Conservation (phyloP, 805 yeast species). For the Wickerhamiella brachini region DNA sequence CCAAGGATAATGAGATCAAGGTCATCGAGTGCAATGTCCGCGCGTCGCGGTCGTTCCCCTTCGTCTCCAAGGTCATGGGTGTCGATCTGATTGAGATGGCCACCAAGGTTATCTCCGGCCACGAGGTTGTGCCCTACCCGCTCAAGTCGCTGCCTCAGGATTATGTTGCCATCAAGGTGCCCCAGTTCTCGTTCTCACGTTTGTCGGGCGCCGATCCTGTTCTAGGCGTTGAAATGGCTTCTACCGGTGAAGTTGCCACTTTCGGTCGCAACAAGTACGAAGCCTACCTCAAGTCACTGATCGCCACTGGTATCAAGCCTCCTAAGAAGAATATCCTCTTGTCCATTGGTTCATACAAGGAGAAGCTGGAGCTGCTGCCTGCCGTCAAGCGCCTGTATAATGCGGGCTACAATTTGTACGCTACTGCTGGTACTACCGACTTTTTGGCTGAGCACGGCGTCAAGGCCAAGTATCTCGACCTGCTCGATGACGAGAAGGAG, state of each 20-base stretch:
- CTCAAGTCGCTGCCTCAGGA: constrained; percentile 78
- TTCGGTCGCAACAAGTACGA: constrained; percentile 94
- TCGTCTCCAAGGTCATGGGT: constrained; percentile 93
- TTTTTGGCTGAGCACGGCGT: constrained; percentile 88
- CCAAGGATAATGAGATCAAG: constrained; percentile 88
- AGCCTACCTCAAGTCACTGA: constrained; percentile 87
- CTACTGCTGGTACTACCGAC: constrained; percentile 98
- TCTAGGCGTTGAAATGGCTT: constrained; percentile 97
- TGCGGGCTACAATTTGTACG: constrained; percentile 81
- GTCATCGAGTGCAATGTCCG: constrained; percentile 97
- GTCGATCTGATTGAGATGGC: constrained; percentile 95
- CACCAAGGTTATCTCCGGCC: constrained; percentile 83
- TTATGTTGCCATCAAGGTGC: constrained; percentile 92
- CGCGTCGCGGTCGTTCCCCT: constrained; percentile 99
- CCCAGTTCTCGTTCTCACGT: constrained; percentile 94
- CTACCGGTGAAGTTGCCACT: constrained; percentile 97
- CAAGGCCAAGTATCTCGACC: constrained; percentile 91
- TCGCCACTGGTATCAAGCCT: constrained; percentile 87
- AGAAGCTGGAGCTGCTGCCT: constrained; percentile 86
- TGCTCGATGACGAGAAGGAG: constrained; percentile 61
- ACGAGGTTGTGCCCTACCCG: constrained; percentile 83
- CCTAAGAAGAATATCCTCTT: constrained; percentile 91
- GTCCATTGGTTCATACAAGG: constrained; percentile 94
- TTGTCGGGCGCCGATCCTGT: constrained; percentile 97
- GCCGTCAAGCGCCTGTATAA: constrained; percentile 66